phyloP scores from a whole-genome alignment of 495 filamentous ascomycete species.

The Usnea hakonensis region DNA sequence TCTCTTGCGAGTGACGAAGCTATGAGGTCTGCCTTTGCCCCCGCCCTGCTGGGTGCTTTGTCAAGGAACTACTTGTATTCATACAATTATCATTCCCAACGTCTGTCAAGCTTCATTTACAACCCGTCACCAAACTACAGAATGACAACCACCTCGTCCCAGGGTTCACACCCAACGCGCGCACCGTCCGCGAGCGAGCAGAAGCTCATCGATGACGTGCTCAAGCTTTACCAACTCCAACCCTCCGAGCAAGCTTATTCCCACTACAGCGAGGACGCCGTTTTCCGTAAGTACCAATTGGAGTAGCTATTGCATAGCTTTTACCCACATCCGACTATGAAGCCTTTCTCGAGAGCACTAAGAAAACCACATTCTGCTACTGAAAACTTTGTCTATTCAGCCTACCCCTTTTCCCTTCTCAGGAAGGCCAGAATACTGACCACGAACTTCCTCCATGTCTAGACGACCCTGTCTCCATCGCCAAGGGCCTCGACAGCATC shows the following conservation, averaged over 20 bases:
- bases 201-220: constrained; percentile 16
- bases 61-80: no score
- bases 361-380: no score
- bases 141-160: constrained; percentile 12
- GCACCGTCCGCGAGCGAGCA: constrained; percentile 8
- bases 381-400: no score
- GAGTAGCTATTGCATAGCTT: background rate
- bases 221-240: constrained; percentile 19
- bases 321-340: background rate
- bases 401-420: background rate
- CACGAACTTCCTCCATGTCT: constrained; percentile 5
- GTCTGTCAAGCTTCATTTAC: background rate
- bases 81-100: background rate
- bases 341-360: no score
- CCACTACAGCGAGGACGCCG: constrained; percentile 4
- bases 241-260: constrained; percentile 11
- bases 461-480: constrained; percentile 26
- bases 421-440: background rate
- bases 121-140: background rate
- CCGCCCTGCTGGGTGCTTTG: no score
- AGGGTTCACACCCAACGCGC: constrained; percentile 6
- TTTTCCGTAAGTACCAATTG: background rate
- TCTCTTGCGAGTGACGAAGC: no score
- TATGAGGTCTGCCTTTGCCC: no score
- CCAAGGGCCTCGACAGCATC: constrained; percentile 24